Base-by-base conservation (phyloP, 805 yeast species). In the Cyberlindnera xylosilytica region DNA sequence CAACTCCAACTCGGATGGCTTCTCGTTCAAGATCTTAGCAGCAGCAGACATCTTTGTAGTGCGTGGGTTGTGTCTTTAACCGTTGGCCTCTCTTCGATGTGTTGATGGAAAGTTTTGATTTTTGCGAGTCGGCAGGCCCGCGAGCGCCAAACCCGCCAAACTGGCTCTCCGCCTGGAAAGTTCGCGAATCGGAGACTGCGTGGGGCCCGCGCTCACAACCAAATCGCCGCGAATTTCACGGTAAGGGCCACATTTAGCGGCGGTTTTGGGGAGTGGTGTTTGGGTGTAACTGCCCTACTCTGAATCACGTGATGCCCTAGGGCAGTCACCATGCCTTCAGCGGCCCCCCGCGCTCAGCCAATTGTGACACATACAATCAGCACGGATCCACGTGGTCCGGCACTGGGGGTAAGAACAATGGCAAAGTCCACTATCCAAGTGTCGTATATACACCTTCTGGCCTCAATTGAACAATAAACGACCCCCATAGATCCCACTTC, bases 1-100 rank as follows among this genome's bases (percentile, higher is more conserved):
- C 76, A 93, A 87, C 81, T 93, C 99, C 76, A 93, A 89, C 79
- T 93, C 98, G 71, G 93, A 72, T 79, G 99, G 98, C 68, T 87
- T 87, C 70, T 84, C 82, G 69, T 89, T 82, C 75, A 91, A 83
- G 76, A 93, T 81, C 82, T 93, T 93, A 74, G 87, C 81, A 72
- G 90, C 87, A 69, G 97, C 95, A 77, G 98, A 91, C 98, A 91
- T 91, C 36, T 34, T 34, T 29, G 32, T 29, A 26, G 18, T 16
- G 32, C 58, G 63, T 78, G 38, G 30, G 37, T 19, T 38, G 32
- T 17, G 20, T 17, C n/a, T 4, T n/a, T 36, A 19, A n/a, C n/a
- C n/a, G 31, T 20, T 13, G 28, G 4, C 17, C 17, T 16, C 15
- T 20, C 32, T 35, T 39, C 24, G 20, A 15, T 36, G 22, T 39